phyloP scores from a whole-genome alignment of 495 filamentous ascomycete genomes.

The Hypoxylon crocopeplum region DNA sequence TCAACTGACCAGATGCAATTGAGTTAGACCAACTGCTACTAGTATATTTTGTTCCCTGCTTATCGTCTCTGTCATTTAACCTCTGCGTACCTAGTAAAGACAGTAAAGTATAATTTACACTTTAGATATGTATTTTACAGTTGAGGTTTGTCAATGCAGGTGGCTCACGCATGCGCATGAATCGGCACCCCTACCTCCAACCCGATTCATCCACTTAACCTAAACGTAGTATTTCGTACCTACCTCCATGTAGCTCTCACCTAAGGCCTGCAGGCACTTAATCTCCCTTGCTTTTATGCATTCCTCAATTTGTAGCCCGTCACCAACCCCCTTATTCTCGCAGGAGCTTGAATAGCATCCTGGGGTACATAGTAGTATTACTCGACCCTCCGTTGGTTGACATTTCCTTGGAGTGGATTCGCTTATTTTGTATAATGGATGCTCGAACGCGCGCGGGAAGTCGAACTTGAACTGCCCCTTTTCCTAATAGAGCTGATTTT shows the following conservation, averaged over 20 bases:
- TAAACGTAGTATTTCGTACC: too few species aligned
- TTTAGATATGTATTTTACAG: too few species aligned
- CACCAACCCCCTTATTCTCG: conserved; percentile 30
- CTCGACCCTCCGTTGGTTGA: neutral
- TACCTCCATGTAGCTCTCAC: too few species aligned
- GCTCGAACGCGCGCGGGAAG: conserved; percentile 4
- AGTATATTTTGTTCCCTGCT: too few species aligned
- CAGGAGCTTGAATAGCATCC: conserved; percentile 11
- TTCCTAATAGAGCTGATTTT: conserved; percentile 3
- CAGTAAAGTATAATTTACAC: too few species aligned
- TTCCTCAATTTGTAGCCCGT: conserved; percentile 6
- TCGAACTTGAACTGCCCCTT: conserved; percentile 3
- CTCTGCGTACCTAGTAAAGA: too few species aligned
- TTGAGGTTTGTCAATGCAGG: neutral
- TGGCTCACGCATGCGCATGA: conserved; percentile 10
- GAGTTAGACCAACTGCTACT: neutral
- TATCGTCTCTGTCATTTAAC: too few species aligned
- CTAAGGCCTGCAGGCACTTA: neutral
- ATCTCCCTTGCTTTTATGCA: conserved; percentile 37
- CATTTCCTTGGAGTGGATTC: neutral
- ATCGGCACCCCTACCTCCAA: conserved; percentile 6
- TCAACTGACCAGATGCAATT: conserved; percentile 20
- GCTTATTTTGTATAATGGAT: conserved; percentile 3
- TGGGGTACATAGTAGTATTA: conserved; percentile 7
- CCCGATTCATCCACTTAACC: conserved; percentile 2